Conservation (phyloP, 2,329 filamentous ascomycete species). For the Cladobotryum mycophilum region DNA sequence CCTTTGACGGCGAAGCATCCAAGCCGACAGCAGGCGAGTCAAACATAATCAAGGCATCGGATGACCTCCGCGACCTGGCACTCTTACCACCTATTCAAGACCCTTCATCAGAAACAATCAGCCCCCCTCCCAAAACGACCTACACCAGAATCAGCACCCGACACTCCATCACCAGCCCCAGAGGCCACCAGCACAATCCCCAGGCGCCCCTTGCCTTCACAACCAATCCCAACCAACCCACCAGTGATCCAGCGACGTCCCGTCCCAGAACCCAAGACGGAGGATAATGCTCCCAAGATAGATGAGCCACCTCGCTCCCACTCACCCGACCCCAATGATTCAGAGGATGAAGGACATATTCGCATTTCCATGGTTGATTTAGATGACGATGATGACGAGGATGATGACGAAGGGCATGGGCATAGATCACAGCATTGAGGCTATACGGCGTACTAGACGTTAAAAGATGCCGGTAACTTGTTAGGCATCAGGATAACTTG, state of each 20-base stretch:
- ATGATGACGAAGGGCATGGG: neutral
- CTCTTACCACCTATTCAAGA: conserved; percentile 22
- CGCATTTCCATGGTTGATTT: conserved; percentile 32
- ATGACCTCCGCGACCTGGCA: conserved; percentile 23
- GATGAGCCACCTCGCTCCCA: conserved; percentile 15
- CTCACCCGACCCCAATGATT: conserved; percentile 21
- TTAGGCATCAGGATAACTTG: no score
- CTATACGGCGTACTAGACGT: no score
- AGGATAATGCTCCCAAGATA: conserved; percentile 3
- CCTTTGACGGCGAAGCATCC: conserved; percentile 18
- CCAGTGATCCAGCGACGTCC: conserved; percentile 6
- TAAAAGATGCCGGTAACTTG: no score
- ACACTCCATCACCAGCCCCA: neutral
- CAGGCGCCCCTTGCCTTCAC: neutral
- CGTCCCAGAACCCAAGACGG: conserved; percentile 1
- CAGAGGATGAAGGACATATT: conserved; percentile 30
- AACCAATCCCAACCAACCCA: neutral
- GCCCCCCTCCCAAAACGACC: conserved; percentile 8
- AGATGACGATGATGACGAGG: conserved; percentile 26
- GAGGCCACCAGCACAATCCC: neutral
- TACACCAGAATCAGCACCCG: neutral
- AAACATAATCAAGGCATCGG: conserved; percentile 12
- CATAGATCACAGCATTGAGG: neutral
- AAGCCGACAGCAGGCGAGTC: neutral
- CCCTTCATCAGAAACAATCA: conserved; percentile 15